phyloP scores from a whole-genome alignment of 2,329 filamentous ascomycete species.

The Penicillium verrucosum region DNA sequence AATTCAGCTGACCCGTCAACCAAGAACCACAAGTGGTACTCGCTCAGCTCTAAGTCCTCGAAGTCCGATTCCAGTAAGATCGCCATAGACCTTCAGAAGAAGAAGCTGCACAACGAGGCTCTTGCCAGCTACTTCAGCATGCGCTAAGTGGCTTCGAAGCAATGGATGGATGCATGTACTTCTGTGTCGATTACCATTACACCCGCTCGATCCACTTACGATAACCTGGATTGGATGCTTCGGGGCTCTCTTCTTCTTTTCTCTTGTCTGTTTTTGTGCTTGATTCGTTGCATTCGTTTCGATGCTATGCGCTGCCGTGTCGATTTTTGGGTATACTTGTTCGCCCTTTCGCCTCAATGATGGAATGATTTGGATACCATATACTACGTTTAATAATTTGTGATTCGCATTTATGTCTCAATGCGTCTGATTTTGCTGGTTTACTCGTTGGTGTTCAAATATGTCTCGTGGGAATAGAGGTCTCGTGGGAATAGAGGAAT shows the following conservation, averaged over 20 bases:
- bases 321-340: not conserved
- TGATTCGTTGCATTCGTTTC: not conserved
- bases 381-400: not conserved
- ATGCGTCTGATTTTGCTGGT: not conserved
- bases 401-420: not conserved
- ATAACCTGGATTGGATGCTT: not conserved
- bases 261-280: not conserved
- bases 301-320: not conserved
- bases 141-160: constrained; percentile 15
- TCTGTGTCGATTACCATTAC: not conserved
- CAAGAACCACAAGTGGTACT: constrained; percentile 23
- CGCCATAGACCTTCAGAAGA: not conserved
- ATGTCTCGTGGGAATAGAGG: not conserved
- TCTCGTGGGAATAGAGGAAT: not conserved
- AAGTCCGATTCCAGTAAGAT: not conserved
- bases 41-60: constrained; percentile 10
- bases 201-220: not conserved
- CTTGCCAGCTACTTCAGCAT: constrained; percentile 23
- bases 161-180: not conserved
- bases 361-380: constrained; percentile 12
- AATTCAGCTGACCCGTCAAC: constrained; percentile 15
- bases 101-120: constrained; percentile 22
- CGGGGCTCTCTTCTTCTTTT: not conserved
- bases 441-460: not conserved
- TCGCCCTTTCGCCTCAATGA: constrained; percentile 8